phyloP scores from a whole-genome alignment of 225 moss, liverwort and hornwort species.

The Polytrichum formosum region DNA sequence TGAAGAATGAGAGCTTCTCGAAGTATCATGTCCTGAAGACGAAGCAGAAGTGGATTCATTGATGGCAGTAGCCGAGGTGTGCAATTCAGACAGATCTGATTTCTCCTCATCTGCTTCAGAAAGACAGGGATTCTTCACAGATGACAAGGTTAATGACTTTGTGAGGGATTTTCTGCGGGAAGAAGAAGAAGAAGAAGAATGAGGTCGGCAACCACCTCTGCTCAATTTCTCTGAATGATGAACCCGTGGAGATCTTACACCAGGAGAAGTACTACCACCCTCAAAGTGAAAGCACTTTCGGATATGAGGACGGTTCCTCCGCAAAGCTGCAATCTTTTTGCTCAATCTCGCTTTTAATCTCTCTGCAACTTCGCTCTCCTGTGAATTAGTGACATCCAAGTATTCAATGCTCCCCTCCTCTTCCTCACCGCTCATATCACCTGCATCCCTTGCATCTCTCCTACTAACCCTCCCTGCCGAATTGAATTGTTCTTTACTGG shows the following conservation, averaged over 20 bases:
- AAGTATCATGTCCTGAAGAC: slow-evolving; percentile 2
- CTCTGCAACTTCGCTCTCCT: background rate
- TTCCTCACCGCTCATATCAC: too few relatives aligned
- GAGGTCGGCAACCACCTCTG: background rate
- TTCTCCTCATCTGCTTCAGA: background rate
- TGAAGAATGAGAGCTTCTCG: slow-evolving; percentile 5
- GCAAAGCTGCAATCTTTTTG: background rate
- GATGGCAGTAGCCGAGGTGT: too few relatives aligned
- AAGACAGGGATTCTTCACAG: slow-evolving; percentile 1
- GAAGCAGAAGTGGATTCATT: background rate
- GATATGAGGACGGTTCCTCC: background rate
- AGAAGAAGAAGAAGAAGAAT: too few relatives aligned
- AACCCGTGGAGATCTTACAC: too few relatives aligned
- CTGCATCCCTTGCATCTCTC: background rate
- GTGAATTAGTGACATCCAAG: background rate
- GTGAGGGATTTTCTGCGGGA: background rate
- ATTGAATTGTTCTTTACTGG: background rate
- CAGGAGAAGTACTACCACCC: too few relatives aligned
- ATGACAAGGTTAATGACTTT: background rate
- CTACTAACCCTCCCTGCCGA: background rate
- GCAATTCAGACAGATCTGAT: background rate
- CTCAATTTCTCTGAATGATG: background rate
- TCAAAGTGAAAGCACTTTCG: too few relatives aligned
- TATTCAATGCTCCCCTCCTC: too few relatives aligned
- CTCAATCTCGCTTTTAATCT: background rate